A percentile compares a stretch with the other conserved stretches of the same genome.
These are phyloP conservation scores for Hymenoscyphus occultus DNA, from an alignment of 2,329 filamentous ascomycete genomes.

Conservation along the genomic window DNA sequence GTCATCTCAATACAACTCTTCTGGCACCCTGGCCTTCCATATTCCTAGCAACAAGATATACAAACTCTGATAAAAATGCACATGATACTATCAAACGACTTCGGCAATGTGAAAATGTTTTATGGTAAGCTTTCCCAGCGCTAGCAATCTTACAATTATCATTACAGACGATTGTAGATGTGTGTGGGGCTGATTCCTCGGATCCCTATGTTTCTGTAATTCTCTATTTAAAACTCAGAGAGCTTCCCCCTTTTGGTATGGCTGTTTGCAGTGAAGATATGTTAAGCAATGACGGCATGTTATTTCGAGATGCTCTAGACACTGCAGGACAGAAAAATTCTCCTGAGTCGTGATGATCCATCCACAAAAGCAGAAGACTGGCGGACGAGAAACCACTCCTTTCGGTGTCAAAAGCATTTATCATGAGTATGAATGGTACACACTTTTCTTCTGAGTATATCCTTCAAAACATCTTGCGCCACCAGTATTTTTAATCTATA, in stretches of 20 bases:
- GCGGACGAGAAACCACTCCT: background rate
- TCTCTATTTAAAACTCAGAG: slow-evolving; percentile 33
- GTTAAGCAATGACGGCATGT: slow-evolving; percentile 36
- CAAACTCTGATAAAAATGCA: slow-evolving; percentile 38
- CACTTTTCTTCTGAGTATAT: slow-evolving; percentile 39
- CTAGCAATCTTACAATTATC: background rate
- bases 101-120: slow-evolving; percentile 37
- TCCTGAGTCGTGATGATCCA: too few species aligned
- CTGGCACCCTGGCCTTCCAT: too few species aligned
- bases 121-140: slow-evolving; percentile 14
- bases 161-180: slow-evolving; percentile 21
- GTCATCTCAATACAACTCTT: too few species aligned
- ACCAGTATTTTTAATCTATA: slow-evolving; percentile 9
- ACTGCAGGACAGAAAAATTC: slow-evolving; percentile 14
- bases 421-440: slow-evolving; percentile 38
- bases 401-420: slow-evolving; percentile 33
- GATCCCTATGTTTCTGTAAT: slow-evolving; percentile 37
- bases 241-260: slow-evolving; percentile 37
- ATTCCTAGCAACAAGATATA: slow-evolving; percentile 35
- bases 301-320: slow-evolving; percentile 32
- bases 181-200: slow-evolving; percentile 33
- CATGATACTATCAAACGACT: slow-evolving; percentile 38
- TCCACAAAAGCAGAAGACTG: background rate
- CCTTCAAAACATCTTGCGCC: slow-evolving; percentile 29
- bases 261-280: slow-evolving; percentile 37